A percentile compares a stretch with the other conserved stretches of the same genome.
Evolutionary conservation across 2,329 filamentous ascomycete species (phyloP).

Genomic region (Fusarium nanum): DNA sequence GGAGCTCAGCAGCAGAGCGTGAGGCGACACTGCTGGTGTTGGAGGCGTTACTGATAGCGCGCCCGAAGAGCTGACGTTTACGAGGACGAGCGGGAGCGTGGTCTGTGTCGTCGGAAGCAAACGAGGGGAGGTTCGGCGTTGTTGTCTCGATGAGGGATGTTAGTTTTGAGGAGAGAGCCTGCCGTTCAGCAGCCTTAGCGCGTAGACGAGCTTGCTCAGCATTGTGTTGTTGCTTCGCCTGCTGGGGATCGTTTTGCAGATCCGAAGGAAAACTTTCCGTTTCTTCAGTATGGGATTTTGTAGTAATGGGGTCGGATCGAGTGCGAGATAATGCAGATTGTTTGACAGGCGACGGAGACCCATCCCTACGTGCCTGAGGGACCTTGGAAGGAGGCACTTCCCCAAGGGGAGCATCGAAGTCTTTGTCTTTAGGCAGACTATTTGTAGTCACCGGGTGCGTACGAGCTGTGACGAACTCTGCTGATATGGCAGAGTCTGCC

Average conservation of each 20-base stretch:
- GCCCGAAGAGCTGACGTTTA: constrained; percentile 66
- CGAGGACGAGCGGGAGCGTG: constrained; percentile 45
- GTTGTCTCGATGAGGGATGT: constrained; percentile 56
- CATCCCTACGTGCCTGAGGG: constrained; percentile 57
- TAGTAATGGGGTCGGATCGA: constrained; percentile 54
- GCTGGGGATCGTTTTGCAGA: constrained; percentile 3
- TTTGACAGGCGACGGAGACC: constrained; percentile 52
- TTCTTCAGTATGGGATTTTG: constrained; percentile 8
- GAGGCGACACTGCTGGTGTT: constrained; percentile 61
- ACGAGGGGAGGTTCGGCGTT: constrained; percentile 30
- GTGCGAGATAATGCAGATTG: constrained; percentile 37
- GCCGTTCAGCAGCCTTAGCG: constrained; percentile 53
- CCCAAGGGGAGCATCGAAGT: constrained; percentile 53
- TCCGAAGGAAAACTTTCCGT: not conserved
- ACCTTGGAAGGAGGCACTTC: constrained; percentile 56
- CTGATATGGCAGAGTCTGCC: constrained; percentile 47
- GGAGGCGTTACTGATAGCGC: constrained; percentile 69
- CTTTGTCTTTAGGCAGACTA: constrained; percentile 37
- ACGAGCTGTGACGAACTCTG: constrained; percentile 58
- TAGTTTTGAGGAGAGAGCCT: constrained; percentile 57
- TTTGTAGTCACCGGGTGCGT: constrained; percentile 51
- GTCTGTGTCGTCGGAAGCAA: constrained; percentile 30
- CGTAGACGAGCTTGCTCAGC: constrained; percentile 44
- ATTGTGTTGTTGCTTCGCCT: constrained; percentile 30
- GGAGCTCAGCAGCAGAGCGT: constrained; percentile 51